phyloP scores from a whole-genome alignment of 2,329 filamentous ascomycete species.

The Colletotrichum tropicicola region DNA sequence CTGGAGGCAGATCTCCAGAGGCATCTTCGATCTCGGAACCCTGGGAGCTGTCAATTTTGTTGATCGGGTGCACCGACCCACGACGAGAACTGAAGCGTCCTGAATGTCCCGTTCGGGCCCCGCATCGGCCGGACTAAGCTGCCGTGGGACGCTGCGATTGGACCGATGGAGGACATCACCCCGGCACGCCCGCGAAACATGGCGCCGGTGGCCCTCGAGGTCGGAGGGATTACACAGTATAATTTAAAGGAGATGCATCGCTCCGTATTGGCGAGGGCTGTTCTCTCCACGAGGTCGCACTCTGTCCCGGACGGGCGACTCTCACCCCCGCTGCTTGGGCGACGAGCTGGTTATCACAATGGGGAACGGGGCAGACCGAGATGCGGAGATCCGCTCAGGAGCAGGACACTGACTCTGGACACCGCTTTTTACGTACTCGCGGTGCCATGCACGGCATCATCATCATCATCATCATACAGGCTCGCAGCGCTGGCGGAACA shows the following conservation, averaged over 20 bases:
- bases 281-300: conserved; percentile 2
- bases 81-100: conserved; percentile 22
- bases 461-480: no score
- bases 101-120: conserved; percentile 13
- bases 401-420: conserved; percentile 18
- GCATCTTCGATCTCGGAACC: not conserved
- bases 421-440: conserved; percentile 23
- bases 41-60: not conserved
- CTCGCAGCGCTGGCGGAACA: no score
- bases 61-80: conserved; percentile 15
- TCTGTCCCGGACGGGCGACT: not conserved
- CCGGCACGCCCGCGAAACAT: conserved; percentile 12
- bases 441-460: no score
- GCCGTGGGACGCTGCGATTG: not conserved
- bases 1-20: not conserved
- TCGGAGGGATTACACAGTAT: not conserved
- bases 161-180: not conserved
- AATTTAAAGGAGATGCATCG: not conserved
- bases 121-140: conserved; percentile 5
- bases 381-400: conserved; percentile 20
- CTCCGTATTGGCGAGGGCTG: not conserved
- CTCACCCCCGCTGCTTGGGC: not conserved
- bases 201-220: not conserved
- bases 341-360: no score
- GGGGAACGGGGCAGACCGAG: not conserved